Evolutionary conservation across 31 red algal genomes (phyloP).

Genomic region (Endocladia muricata): DNA sequence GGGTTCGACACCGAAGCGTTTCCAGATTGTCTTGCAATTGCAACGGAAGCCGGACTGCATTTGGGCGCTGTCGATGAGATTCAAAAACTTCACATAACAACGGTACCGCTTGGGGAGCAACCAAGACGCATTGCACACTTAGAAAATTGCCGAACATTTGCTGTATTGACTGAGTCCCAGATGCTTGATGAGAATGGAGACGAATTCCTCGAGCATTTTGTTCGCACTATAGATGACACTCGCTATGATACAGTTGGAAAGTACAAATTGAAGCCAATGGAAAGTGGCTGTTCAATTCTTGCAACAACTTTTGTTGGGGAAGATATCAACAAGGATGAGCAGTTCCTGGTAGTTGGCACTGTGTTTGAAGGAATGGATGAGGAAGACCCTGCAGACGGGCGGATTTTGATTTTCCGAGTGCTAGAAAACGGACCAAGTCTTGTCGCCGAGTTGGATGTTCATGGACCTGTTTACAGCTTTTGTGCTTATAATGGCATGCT

Average conservation of each 20-base stretch:
- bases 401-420: constrained; percentile 81
- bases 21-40: constrained; percentile 95
- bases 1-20: constrained; percentile 90
- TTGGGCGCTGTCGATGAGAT: constrained; percentile 98
- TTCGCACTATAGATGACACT: constrained; percentile 85
- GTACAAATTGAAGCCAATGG: constrained; percentile 61
- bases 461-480: constrained; percentile 84
- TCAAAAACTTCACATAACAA: constrained; percentile 96
- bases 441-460: constrained; percentile 67
- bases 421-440: constrained; percentile 56
- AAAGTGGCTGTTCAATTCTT: constrained; percentile 71
- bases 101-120: constrained; percentile 82
- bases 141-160: constrained; percentile 63
- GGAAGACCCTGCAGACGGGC: constrained; percentile 74
- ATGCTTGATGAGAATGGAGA: constrained; percentile 63
- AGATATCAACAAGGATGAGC: constrained; percentile 63
- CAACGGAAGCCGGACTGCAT: constrained; percentile 76
- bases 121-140: constrained; percentile 92
- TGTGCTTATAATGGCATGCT: constrained; percentile 71
- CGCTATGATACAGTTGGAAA: constrained; percentile 72
- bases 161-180: constrained; percentile 62
- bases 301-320: constrained; percentile 57
- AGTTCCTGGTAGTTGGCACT: constrained; percentile 92
- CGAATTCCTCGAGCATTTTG: constrained; percentile 71
- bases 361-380: constrained; percentile 62